Conservation (phyloP, 192 early-diverging fungal species). For the Phlyctochytrium arcticum region DNA sequence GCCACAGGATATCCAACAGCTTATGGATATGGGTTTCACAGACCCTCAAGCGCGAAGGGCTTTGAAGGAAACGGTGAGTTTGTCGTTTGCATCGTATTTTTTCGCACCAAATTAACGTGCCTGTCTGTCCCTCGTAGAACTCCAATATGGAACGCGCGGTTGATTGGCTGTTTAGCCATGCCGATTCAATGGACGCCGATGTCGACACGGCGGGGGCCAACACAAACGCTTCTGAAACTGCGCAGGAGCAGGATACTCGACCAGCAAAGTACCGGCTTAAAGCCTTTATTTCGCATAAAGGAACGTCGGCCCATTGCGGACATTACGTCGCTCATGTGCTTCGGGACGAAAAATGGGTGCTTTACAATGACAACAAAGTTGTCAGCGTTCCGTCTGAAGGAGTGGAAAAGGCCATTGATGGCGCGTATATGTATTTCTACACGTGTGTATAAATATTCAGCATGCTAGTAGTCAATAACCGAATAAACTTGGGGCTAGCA, state of each 20-base stretch:
- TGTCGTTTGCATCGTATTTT: background rate
- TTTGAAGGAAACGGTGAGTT: constrained; percentile 70
- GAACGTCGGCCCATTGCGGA: constrained; percentile 90
- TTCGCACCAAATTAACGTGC: background rate
- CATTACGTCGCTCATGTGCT: constrained; percentile 91
- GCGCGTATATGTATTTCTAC: constrained; percentile 49
- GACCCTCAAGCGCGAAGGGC: constrained; percentile 73
- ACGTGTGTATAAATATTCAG: background rate
- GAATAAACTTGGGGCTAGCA: too few species aligned
- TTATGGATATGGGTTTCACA: constrained; percentile 93
- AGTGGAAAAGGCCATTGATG: constrained; percentile 30
- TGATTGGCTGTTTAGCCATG: constrained; percentile 90
- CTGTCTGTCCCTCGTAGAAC: constrained; percentile 36
- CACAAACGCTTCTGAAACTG: background rate
- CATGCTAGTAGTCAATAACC: too few species aligned
- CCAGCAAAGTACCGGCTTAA: constrained; percentile 58
- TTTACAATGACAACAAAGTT: constrained; percentile 97
- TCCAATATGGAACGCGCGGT: constrained; percentile 87
- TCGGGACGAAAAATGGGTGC: constrained; percentile 70
- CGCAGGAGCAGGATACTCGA: constrained; percentile 10
- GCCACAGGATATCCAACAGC: constrained; percentile 57
- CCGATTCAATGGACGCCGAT: constrained; percentile 43
- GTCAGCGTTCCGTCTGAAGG: constrained; percentile 65
- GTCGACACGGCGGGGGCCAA: background rate
- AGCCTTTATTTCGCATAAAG: constrained; percentile 92